A percentile compares a stretch with the other conserved stretches of the same genome.
These are phyloP conservation scores for Xylaria sp. DNA, from an alignment of 2,329 filamentous ascomycete genomes.

Conservation along the genomic window DNA sequence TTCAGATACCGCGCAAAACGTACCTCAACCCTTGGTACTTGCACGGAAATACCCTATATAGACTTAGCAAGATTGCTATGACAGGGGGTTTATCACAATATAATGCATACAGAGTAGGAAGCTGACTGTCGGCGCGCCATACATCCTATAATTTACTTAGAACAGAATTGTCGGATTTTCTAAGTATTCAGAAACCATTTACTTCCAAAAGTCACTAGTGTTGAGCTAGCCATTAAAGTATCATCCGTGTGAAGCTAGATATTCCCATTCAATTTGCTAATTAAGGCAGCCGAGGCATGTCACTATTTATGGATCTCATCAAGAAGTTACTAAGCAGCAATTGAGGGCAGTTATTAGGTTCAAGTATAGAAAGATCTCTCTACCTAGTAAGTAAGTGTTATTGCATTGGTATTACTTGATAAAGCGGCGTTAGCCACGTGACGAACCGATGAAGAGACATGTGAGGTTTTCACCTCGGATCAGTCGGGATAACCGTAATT, in stretches of 20 bases:
- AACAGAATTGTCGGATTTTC: background rate
- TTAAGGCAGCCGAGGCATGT: background rate
- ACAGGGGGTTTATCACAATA: background rate
- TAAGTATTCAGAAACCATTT: background rate
- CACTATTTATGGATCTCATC: background rate
- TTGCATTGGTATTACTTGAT: background rate
- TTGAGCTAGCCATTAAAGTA: background rate
- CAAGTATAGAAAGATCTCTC: background rate
- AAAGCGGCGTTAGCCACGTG: background rate
- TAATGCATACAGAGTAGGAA: background rate
- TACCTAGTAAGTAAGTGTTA: no score
- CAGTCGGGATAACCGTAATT: background rate
- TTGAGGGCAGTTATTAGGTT: background rate
- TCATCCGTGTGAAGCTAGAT: background rate
- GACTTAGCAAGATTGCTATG: no score
- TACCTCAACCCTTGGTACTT: no score
- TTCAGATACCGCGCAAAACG: no score
- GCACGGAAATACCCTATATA: no score
- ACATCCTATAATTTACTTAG: background rate
- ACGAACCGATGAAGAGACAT: background rate
- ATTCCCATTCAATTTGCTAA: constrained; percentile 1
- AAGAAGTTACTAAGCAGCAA: background rate
- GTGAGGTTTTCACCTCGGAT: background rate
- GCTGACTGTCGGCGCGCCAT: constrained; percentile 1
- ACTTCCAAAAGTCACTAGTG: background rate